These are phyloP conservation scores for Neofusicoccum parvum DNA, from an alignment of 2,329 filamentous ascomycete genomes.

Conservation along the genomic window DNA sequence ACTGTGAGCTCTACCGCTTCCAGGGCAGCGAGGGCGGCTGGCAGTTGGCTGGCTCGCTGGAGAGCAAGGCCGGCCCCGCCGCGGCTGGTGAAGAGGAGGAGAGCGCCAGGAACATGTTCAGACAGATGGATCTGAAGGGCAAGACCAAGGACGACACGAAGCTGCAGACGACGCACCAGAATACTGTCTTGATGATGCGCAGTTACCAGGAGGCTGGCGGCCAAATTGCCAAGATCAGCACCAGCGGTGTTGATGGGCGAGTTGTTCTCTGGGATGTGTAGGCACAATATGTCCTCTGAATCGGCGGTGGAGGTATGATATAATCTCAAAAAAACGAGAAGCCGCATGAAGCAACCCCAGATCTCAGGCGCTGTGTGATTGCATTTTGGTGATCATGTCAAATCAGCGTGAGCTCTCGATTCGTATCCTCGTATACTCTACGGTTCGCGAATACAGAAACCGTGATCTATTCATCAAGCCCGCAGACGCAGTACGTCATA, in stretches of 20 bases:
- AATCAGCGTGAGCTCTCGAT: background rate
- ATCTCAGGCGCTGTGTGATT: background rate
- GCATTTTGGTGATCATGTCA: background rate
- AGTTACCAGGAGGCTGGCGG: conserved; percentile 69
- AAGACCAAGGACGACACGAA: conserved; percentile 97
- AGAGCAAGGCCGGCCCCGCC: conserved; percentile 59
- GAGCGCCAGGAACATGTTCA: conserved; percentile 96
- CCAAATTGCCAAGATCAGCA: conserved; percentile 78
- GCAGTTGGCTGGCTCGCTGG: conserved; percentile 79
- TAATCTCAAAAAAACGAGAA: background rate
- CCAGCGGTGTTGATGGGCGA: conserved; percentile 51
- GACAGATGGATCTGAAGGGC: conserved; percentile 97
- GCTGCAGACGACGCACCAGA: conserved; percentile 94
- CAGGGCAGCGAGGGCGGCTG: conserved; percentile 77
- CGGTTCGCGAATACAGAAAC: background rate
- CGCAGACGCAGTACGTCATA: background rate
- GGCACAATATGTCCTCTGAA: background rate
- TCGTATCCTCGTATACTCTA: conserved; percentile 2
- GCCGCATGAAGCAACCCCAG: background rate
- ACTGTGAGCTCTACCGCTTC: conserved; percentile 87
- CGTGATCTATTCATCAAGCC: background rate
- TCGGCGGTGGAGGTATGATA: background rate
- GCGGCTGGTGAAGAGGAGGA: conserved; percentile 70
- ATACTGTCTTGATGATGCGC: conserved; percentile 86
- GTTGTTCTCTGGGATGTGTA: conserved; percentile 52